These are phyloP conservation scores for Malus sieversii DNA, from an alignment of 306 rosid genomes.

Conservation along the genomic window DNA sequence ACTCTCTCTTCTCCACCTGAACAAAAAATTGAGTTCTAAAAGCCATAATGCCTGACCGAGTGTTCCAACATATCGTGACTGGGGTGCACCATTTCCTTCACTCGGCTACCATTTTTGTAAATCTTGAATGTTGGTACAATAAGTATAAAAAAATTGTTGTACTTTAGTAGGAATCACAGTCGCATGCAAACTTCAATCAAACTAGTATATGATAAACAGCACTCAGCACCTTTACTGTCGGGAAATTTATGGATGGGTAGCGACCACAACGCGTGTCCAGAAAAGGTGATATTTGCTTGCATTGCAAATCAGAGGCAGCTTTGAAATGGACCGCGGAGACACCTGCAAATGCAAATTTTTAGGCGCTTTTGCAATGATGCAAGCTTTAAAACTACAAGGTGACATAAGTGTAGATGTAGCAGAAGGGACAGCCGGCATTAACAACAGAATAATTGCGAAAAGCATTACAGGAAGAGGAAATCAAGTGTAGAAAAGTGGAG, in stretches of 20 bases:
- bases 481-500: too few relatives aligned
- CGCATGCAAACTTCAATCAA: too few relatives aligned
- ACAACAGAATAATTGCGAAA: too few relatives aligned
- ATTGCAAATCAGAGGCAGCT: constrained; percentile 51
- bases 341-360: constrained; percentile 35
- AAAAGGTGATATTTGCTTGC: constrained; percentile 72
- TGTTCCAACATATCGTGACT: constrained; percentile 82
- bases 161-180: not conserved
- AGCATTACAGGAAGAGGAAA: too few relatives aligned
- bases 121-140: constrained; percentile 93
- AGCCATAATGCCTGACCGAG: constrained; percentile 85
- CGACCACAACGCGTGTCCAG: constrained; percentile 64
- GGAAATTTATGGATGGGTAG: constrained; percentile 79
- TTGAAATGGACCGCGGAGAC: constrained; percentile 79
- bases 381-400: not conserved
- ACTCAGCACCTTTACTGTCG: constrained; percentile 40
- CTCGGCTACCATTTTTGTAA: constrained; percentile 71
- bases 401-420: too few relatives aligned
- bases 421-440: too few relatives aligned
- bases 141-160: constrained; percentile 6
- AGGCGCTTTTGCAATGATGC: not conserved
- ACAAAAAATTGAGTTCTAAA: constrained; percentile 28
- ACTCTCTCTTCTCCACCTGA: too few relatives aligned
- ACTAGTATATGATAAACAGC: too few relatives aligned
- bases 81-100: constrained; percentile 84